Conservation (phyloP, 257 asterid genomes). For the Petunia axillaris region DNA sequence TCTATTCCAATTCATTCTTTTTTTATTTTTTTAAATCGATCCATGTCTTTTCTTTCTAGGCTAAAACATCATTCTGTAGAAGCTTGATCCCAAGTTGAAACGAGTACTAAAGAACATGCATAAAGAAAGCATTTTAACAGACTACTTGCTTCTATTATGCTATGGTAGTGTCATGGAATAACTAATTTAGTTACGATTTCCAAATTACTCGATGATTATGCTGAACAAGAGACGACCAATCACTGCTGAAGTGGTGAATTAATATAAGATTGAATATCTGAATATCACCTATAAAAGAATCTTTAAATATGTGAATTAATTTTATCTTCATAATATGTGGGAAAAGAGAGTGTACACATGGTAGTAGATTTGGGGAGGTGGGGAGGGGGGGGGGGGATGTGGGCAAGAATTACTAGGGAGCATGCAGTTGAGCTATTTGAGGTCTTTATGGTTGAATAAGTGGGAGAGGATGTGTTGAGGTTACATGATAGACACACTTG, state of each 20-base stretch:
- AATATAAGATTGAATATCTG: not conserved
- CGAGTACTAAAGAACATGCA: not conserved
- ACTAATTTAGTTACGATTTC: not conserved
- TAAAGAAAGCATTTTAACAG: not conserved
- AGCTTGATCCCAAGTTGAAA: slow-evolving; percentile 19
- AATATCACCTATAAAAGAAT: not conserved
- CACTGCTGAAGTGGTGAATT: not conserved
- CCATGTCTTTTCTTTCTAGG: not conserved
- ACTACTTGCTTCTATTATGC: not conserved
- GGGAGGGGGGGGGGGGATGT: too few species aligned
- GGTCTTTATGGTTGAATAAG: not conserved
- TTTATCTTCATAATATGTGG: not conserved
- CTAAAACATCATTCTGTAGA: not conserved
- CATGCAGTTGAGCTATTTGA: not conserved
- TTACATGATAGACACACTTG: not conserved
- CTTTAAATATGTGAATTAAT: not conserved
- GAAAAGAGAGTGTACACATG: not conserved
- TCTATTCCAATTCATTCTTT: not conserved
- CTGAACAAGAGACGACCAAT: not conserved
- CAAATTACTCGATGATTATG: not conserved
- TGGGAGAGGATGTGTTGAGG: not conserved
- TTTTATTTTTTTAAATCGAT: not conserved
- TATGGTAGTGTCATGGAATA: not conserved
- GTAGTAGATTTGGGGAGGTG: not conserved
- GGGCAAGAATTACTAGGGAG: not conserved